Evolutionary conservation across 345 rosid genomes (phyloP), one percentile per base, ranked within the genome.

Genomic region (Litchi chinensis): DNA sequence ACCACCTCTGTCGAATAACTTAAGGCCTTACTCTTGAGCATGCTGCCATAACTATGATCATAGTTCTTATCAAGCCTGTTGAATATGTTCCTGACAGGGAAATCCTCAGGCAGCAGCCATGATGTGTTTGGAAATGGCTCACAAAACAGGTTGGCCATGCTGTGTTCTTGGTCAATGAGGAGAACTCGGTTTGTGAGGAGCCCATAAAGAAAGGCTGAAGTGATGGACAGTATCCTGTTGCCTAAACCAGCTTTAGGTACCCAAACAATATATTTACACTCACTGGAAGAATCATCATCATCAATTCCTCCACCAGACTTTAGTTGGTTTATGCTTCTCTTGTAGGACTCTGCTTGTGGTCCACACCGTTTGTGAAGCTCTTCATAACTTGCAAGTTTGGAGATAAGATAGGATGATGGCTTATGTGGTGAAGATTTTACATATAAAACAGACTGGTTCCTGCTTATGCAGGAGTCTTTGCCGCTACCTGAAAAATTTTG

Each of bases 211-310:
- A 75, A 75, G 24, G 78, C 71, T 6, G 78, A 75, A 65, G 78
- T 75, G 4, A 75, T 75, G 78, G 71, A 65, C 78, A 75, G 57
- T 65, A 75, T 75, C 37, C 78, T 75, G 78, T 75, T 75, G 32
- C 78, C 78, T 21, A 75, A 44, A 28, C 78, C 78, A 75, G 62
- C 50, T 10, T 19, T 46, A 32, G 71, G 63, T 4, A 75, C 71
- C 70, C 71, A 75, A 48, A 75, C 63, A 10, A 75, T 70, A 22
- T 65, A 75, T 6, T 52, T 75, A 37, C 78, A 75, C 46, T 65
- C 32, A 12, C 21, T 48, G 50, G 78, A 65, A 32, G 37, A 32
- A 32, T 32, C 37, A 75, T 44, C 37, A 75, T 44, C 46, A 37
- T 75, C 71, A 75, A 50, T 50, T 65, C 37, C 62, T 65, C 50